A percentile compares a stretch with the other conserved stretches of the same genome.
Conservation (phyloP, 805 yeast genomes). For the Priceomyces castillae region DNA sequence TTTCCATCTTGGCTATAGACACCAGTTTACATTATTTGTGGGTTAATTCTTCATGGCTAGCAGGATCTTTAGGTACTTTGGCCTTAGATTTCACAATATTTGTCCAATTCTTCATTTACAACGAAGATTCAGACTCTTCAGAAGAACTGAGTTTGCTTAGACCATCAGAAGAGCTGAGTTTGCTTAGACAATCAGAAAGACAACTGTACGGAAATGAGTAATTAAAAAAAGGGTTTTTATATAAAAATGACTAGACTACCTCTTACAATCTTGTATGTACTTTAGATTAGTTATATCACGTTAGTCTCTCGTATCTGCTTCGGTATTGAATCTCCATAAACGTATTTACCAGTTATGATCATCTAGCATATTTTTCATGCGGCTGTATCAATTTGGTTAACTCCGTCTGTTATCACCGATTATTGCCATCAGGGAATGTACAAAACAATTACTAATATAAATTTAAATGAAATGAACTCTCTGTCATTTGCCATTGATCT, state of each 20-base stretch:
- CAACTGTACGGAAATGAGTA: not conserved
- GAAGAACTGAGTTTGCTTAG: not conserved
- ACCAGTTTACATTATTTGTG: conserved; percentile 65
- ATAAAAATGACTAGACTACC: not conserved
- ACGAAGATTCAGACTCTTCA: conserved; percentile 25
- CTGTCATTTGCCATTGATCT: no score
- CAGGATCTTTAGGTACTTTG: conserved; percentile 88
- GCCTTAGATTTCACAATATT: conserved; percentile 80
- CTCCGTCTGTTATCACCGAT: no score
- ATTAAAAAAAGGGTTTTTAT: not conserved
- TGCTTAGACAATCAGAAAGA: not conserved
- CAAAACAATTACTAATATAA: no score
- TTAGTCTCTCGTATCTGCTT: no score
- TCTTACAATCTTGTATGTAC: not conserved
- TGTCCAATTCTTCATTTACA: conserved; percentile 79
- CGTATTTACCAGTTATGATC: no score
- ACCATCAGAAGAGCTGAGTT: not conserved
- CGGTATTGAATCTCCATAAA: no score
- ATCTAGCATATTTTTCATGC: no score
- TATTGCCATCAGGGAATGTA: no score
- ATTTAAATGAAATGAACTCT: no score
- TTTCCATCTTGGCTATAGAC: conserved; percentile 77
- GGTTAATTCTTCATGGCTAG: conserved; percentile 88
- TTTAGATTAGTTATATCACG: not conserved
- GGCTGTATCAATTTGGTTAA: no score